Base-by-base conservation (phyloP, 2,329 filamentous ascomycete species). In the Elsinoe fawcettii region DNA sequence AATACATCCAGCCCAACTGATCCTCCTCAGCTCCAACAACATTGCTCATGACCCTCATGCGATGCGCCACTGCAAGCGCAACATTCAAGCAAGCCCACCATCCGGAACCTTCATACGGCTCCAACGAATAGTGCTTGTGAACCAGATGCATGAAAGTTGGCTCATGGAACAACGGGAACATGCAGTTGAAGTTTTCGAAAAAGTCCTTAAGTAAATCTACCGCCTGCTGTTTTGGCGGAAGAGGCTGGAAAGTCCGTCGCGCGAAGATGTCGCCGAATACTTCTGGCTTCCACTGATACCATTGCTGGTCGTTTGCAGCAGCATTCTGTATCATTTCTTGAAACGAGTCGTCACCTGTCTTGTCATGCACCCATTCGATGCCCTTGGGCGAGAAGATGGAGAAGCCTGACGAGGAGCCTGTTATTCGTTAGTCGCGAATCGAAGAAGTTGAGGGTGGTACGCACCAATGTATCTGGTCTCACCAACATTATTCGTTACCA, bases 41-140 rank as follows among this genome's bases (percentile, higher is more conserved):
- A 66, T 96, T 93, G 75, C 89, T 95, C 90, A 96, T 96, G 20
- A 96, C 90, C 9, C 93, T 86, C 66, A 99, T 77, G 39, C 93
- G 83, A 68, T 96, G 90, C 4, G 92, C 87, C 63, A 96, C 95
- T n/a, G 92, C 93, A 57, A 99, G 75, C 1, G 87, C 90, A 59
- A 95, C 87, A 65, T 99, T 99, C 65, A 99, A 79, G 71, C 90
- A 95, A 4, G 93, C 93, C 92, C 93, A 99, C 93, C 93, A 99
- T 2, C 93, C 93, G 5, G 90, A 95, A 25, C 92, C 91, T 69
- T 95, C 86, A 63, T 96, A 97, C 0, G 92, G 92, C 63, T 97
- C 88, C 51, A 84, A 77, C 0, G 90, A 95, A 71, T 97, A 99
- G 69, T 97, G 92, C 64, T 87, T 84, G 67, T 97, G 90, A 30